Evolutionary conservation across 177 flowering plant species (phyloP).

Genomic region (Vitis hybrid): DNA sequence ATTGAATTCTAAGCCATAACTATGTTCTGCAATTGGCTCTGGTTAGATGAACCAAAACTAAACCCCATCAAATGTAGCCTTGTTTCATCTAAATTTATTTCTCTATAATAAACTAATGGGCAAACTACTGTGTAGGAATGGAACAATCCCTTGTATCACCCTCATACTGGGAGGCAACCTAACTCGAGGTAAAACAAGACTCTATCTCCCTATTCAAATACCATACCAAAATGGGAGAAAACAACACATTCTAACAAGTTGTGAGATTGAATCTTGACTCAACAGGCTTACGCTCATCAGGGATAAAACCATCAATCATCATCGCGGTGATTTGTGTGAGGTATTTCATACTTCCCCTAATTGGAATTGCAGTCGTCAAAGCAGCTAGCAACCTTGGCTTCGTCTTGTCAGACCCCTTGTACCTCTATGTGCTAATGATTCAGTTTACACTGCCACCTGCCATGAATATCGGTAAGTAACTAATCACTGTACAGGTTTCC

Average conservation of each 20-base stretch:
- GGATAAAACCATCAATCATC: slow-evolving; percentile 34
- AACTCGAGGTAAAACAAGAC: slow-evolving; percentile 51
- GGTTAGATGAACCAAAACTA: too few relatives aligned
- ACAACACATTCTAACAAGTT: background rate
- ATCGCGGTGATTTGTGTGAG: slow-evolving; percentile 56
- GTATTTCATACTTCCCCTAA: slow-evolving; percentile 57
- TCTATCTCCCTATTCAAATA: too few relatives aligned
- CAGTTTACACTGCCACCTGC: slow-evolving; percentile 90
- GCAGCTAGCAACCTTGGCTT: slow-evolving; percentile 57
- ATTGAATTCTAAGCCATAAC: too few relatives aligned
- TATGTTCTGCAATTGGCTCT: too few relatives aligned
- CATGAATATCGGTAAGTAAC: slow-evolving; percentile 73
- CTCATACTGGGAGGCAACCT: slow-evolving; percentile 94
- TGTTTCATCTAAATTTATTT: too few relatives aligned
- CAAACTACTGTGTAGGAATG: slow-evolving; percentile 47
- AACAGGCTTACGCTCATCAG: slow-evolving; percentile 62
- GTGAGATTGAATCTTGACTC: background rate
- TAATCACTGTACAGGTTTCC: background rate
- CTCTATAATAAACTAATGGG: too few relatives aligned
- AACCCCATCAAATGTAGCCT: too few relatives aligned
- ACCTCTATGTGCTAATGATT: slow-evolving; percentile 66
- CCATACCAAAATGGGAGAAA: background rate
- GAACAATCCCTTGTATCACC: slow-evolving; percentile 86
- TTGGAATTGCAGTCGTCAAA: slow-evolving; percentile 66
- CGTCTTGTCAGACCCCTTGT: slow-evolving; percentile 70